Conservation (phyloP, 2,329 filamentous ascomycete genomes). For the Ophiocordyceps camponoti-leonardi region DNA sequence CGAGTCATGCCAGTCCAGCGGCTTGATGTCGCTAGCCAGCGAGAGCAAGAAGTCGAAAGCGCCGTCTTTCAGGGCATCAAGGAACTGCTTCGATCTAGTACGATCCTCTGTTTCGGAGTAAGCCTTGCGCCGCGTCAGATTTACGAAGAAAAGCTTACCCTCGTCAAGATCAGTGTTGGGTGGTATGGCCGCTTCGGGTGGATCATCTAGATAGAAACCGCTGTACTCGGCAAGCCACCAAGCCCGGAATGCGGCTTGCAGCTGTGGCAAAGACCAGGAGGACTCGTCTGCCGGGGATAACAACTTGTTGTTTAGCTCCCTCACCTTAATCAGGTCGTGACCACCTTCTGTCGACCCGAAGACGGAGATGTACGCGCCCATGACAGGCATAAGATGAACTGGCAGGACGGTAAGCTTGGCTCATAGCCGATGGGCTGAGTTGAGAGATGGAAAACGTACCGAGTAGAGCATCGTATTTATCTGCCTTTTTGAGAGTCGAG, state of each 20-base stretch:
- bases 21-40: slow-evolving; percentile 64
- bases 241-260: slow-evolving; percentile 62
- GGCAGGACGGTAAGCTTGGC: background rate
- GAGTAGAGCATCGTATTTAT: slow-evolving; percentile 56
- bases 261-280: slow-evolving; percentile 53
- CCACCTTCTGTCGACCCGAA: slow-evolving; percentile 65
- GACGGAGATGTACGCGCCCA: slow-evolving; percentile 59
- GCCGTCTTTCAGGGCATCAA: slow-evolving; percentile 67
- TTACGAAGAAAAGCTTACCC: slow-evolving; percentile 16
- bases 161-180: slow-evolving; percentile 46
- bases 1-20: slow-evolving; percentile 74
- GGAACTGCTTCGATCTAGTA: slow-evolving; percentile 54
- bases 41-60: slow-evolving; percentile 85
- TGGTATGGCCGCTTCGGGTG: slow-evolving; percentile 35
- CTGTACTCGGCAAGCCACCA: slow-evolving; percentile 94
- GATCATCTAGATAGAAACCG: slow-evolving; percentile 67
- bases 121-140: slow-evolving; percentile 2
- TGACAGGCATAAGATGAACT: slow-evolving; percentile 69
- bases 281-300: slow-evolving; percentile 49
- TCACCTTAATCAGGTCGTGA: slow-evolving; percentile 48
- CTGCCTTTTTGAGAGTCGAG: slow-evolving; percentile 46
- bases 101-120: slow-evolving; percentile 39
- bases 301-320: slow-evolving; percentile 51
- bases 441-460: slow-evolving; percentile 16
- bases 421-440: slow-evolving; percentile 1